Evolutionary conservation across 495 filamentous ascomycete species (phyloP).

Genomic region (Parmelia sp.): DNA sequence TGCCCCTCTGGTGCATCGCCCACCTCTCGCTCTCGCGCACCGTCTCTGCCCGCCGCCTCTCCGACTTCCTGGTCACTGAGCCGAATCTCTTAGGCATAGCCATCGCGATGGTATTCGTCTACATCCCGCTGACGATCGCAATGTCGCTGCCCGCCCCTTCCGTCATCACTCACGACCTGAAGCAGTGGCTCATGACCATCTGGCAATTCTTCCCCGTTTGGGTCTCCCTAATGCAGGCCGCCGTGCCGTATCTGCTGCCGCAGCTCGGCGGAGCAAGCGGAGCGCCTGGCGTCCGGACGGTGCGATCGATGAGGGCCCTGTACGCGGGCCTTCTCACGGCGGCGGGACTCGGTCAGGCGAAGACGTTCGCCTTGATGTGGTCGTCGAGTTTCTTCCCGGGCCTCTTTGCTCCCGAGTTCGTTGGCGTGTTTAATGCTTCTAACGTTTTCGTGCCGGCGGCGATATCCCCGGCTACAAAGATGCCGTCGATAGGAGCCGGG

Average conservation of each 20-base stretch:
- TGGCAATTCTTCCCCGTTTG: slow-evolving; percentile 57
- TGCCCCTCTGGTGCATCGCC: slow-evolving; percentile 46
- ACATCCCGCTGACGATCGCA: slow-evolving; percentile 44
- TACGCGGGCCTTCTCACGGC: slow-evolving; percentile 50
- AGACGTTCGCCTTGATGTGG: slow-evolving; percentile 42
- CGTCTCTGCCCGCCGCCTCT: slow-evolving; percentile 38
- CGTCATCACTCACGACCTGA: slow-evolving; percentile 39
- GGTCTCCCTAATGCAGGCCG: slow-evolving; percentile 31
- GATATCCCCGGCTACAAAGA: slow-evolving; percentile 35
- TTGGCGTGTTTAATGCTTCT: slow-evolving; percentile 35
- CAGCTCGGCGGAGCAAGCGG: slow-evolving; percentile 26
- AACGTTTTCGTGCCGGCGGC: slow-evolving; percentile 38
- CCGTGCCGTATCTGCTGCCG: slow-evolving; percentile 33
- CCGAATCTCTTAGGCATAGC: slow-evolving; percentile 44
- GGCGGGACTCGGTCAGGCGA: slow-evolving; percentile 43
- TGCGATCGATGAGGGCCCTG: slow-evolving; percentile 40
- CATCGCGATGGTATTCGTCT: slow-evolving; percentile 42
- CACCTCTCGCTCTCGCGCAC: slow-evolving; percentile 51
- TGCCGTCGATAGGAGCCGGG: slow-evolving; percentile 41
- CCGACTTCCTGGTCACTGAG: slow-evolving; percentile 44
- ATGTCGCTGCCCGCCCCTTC: slow-evolving; percentile 48
- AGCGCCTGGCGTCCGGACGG: slow-evolving; percentile 30
- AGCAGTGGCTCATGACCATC: slow-evolving; percentile 51
- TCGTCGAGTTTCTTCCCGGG: slow-evolving; percentile 34
- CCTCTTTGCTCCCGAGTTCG: slow-evolving; percentile 33